Evolutionary conservation across 768 basidiomycete species (phyloP), one percentile per base, ranked within the genome.

Genomic region (Leucocoprinus leucothites): DNA sequence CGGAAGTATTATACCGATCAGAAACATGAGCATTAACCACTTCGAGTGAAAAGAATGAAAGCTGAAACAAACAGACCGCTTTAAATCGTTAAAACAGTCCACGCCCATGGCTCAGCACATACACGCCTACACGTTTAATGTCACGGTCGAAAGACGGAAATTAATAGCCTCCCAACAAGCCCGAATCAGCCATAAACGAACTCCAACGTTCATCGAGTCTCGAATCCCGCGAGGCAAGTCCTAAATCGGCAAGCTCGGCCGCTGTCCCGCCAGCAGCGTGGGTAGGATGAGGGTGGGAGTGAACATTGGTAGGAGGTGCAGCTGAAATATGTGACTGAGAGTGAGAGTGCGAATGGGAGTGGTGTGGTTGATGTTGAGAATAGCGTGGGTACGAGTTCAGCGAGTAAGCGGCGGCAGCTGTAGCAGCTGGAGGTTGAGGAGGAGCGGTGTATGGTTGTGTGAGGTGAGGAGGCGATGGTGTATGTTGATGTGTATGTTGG

Each of bases 131-230:
- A n/a, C n/a, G n/a, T n/a, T n/a, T n/a, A n/a, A n/a, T n/a, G n/a
- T n/a, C n/a, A n/a, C n/a, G n/a, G n/a, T 22, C 21, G 9, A 38
- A 22, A 22, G 52, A 36, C 35, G n/a, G 44, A 47, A 46, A 53
- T 7, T 48, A 38, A 36, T 48, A 42, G 26, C 51, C 71, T 59
- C 82, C 79, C 50, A 86, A 61, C 42, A 86, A 66, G 6, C 82
- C 82, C 1, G 81, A 79, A 51, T 86, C 81, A 14, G 79, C 75
- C 79, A 88, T 85, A 59, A 88, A 81, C 22, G 76, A 73, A 59
- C 74, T 76, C 86, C 86, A 88, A 58, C 81, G 76, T 48, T 84
- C 82, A 59, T 84, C 82, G 51, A 85, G 76, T n/a, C 79, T 73
- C 14, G 80, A 80, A 54, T 86, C 84, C 14, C 82, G 61, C 9